Conservation (phyloP, 1,284 basidiomycete species). For the Cutaneotrichosporon dermatis region DNA sequence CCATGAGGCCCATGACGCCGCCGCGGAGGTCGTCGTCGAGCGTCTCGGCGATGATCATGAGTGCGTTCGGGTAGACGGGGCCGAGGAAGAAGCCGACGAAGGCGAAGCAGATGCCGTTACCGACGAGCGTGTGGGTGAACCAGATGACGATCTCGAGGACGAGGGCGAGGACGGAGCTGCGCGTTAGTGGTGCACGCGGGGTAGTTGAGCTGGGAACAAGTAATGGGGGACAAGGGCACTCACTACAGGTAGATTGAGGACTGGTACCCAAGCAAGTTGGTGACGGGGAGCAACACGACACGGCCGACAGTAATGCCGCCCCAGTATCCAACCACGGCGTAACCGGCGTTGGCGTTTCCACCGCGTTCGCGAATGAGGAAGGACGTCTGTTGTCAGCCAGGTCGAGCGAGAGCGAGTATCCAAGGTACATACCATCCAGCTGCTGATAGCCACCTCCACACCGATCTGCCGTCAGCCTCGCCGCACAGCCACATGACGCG, state of each 20-base stretch:
- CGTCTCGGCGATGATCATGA: conserved; percentile 57
- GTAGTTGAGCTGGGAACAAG: neutral
- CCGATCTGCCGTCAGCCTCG: conserved; percentile 9
- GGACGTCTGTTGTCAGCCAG: conserved; percentile 9
- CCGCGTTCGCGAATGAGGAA: conserved; percentile 22
- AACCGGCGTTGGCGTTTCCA: conserved; percentile 15
- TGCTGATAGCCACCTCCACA: conserved; percentile 14
- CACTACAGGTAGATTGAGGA: conserved; percentile 24
- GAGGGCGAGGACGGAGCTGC: conserved; percentile 16
- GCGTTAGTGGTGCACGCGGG: too few species aligned
- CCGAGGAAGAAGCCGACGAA: conserved; percentile 52
- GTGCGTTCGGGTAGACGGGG: conserved; percentile 60
- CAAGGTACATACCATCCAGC: conserved; percentile 7
- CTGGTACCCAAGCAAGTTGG: conserved; percentile 24
- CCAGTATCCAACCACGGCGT: conserved; percentile 24
- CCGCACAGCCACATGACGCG: neutral
- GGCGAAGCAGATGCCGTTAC: conserved; percentile 57
- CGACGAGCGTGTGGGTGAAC: conserved; percentile 55
- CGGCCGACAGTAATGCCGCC: conserved; percentile 24
- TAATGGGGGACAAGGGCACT: neutral
- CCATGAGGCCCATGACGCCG: conserved; percentile 57
- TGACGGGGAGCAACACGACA: conserved; percentile 24
- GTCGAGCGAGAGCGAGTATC: neutral
- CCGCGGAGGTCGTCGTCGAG: conserved; percentile 60
- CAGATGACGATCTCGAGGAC: conserved; percentile 58